These are phyloP conservation scores for Claviceps spartinae DNA, from an alignment of 2,329 filamentous ascomycete species.

Conservation along the genomic window DNA sequence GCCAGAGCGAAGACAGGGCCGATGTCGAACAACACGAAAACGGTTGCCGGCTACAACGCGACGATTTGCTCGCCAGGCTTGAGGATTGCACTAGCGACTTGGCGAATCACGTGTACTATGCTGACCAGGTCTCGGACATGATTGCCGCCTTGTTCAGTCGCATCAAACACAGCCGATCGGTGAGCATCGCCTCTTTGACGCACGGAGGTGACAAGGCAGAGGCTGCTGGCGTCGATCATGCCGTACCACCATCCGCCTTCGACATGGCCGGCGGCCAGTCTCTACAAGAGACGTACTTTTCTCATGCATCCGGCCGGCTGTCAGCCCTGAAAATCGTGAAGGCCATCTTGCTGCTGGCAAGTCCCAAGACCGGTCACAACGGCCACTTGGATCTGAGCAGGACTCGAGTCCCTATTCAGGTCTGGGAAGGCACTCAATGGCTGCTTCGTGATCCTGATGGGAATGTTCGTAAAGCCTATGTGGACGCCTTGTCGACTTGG, in stretches of 20 bases:
- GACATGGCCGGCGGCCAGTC: constrained; percentile 31
- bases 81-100: constrained; percentile 80
- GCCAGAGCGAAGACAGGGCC: constrained; percentile 20
- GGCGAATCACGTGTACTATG: constrained; percentile 92
- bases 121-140: constrained; percentile 93
- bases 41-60: constrained; percentile 31
- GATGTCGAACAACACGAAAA: constrained; percentile 20
- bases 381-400: constrained; percentile 53
- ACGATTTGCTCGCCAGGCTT: constrained; percentile 54
- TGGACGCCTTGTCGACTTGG: constrained; percentile 74
- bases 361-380: constrained; percentile 45
- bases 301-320: constrained; percentile 40
- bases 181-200: constrained; percentile 29
- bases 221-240: constrained; percentile 20
- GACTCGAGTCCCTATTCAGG: constrained; percentile 61
- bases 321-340: constrained; percentile 68
- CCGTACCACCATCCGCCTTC: constrained; percentile 18
- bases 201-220: constrained; percentile 30
- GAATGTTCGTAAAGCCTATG: constrained; percentile 71
- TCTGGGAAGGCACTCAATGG: constrained; percentile 97
- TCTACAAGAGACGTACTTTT: constrained; percentile 37
- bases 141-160: constrained; percentile 65
- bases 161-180: constrained; percentile 50
- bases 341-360: constrained; percentile 69
- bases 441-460: constrained; percentile 68